phyloP scores from a whole-genome alignment of 2,329 filamentous ascomycete genomes.

The Colletotrichum sp. region DNA sequence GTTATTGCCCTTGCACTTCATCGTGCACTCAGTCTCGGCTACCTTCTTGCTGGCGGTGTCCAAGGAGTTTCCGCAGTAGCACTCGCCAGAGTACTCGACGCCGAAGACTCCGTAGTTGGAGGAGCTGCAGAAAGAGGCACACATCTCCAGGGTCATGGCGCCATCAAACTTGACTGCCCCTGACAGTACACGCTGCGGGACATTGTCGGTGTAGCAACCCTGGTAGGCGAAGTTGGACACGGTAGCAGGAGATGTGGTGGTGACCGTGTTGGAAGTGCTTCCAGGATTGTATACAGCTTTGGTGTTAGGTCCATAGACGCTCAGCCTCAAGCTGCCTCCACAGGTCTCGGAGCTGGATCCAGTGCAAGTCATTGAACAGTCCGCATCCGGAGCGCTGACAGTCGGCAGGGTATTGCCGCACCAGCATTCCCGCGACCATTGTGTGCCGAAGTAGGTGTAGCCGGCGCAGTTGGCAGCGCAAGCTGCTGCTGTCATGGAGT shows the following conservation, averaged over 20 bases:
- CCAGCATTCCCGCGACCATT: constrained; percentile 48
- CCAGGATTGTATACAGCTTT: neutral
- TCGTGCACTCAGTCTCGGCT: constrained; percentile 35
- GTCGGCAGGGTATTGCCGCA: constrained; percentile 42
- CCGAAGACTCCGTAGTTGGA: constrained; percentile 46
- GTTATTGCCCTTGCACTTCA: constrained; percentile 27
- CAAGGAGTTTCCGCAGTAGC: constrained; percentile 41
- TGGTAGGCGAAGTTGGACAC: neutral
- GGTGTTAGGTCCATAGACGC: constrained; percentile 27
- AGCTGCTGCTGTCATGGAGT: constrained; percentile 39
- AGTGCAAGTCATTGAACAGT: constrained; percentile 45
- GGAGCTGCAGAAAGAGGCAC: constrained; percentile 35
- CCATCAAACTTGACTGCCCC: constrained; percentile 45
- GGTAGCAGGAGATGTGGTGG: neutral
- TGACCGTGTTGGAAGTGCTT: neutral
- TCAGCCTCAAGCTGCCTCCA: constrained; percentile 42
- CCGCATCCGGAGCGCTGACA: constrained; percentile 31
- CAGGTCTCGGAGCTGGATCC: constrained; percentile 42
- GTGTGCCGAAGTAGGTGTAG: constrained; percentile 48
- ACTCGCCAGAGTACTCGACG: constrained; percentile 42
- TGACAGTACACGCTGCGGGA: constrained; percentile 37
- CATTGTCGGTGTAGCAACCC: neutral
- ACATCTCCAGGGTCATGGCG: constrained; percentile 38
- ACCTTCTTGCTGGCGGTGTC: constrained; percentile 28
- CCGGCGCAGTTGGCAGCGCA: constrained; percentile 45